Evolutionary conservation across 495 filamentous ascomycete species (phyloP), one percentile per base, ranked within the genome.

Genomic region (Rhypophila decipiens): DNA sequence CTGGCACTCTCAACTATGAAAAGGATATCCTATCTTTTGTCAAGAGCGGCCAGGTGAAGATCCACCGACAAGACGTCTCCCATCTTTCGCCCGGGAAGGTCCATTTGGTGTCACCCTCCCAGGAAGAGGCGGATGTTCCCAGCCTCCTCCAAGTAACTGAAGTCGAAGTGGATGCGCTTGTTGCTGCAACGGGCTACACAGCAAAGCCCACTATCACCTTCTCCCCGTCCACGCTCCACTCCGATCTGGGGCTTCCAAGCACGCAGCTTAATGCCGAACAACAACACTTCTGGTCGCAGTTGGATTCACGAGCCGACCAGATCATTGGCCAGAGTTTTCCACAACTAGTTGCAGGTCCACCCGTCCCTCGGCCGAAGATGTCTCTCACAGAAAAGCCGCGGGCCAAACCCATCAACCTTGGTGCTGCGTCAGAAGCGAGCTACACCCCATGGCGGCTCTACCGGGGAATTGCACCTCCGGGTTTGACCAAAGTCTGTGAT

Each of bases 1-100:
- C 58, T n/a, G 58, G 74, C 17, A 83, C 86, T 45, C 68, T 87
- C 39, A 88, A 87, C 61, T 87, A 86, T 53, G 73, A 74, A 0
- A 76, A 71, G 9, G 63, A 83, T 51, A 73, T 88, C 61, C 78
- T 82, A 58, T 72, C 79, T 15, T 61, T 77, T 5, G 64, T 89
- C 27, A 70, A 67, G 42, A 66, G 71, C 31, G 80, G 77, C 1
- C 74, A 63, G 8, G 74, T 87, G 20, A 67, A 71, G 8, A 72
- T 89, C 1, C 72, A 87, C 48, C 62, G 85, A 7, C 74, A 75
- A 38, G 82, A 88, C 48, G 72, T 91, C 19, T 65, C 71, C 4
- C 67, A 68, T 15, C 67, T 90, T 8, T 56, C 67, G 9, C 52
- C 59, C 5, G 65, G 71, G 8, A 71, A 65, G 3, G 65, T 91